Base-by-base conservation (phyloP, 805 yeast species). In the Metschnikowia arizonensis region DNA sequence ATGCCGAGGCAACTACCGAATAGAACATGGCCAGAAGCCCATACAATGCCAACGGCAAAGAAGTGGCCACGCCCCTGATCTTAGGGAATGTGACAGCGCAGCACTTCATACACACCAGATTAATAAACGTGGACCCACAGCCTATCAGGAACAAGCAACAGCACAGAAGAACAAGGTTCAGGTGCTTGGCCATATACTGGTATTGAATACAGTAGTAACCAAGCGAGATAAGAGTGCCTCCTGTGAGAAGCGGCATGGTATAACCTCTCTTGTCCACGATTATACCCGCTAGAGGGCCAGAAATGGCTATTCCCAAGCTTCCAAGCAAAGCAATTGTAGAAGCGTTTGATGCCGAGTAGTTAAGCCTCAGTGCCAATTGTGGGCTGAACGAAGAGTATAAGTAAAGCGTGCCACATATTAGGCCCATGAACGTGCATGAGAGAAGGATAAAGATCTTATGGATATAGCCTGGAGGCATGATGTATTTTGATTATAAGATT, bases 341-440 rank as follows among this genome's bases (percentile, higher is more conserved):
- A 4, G 85, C 71, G 43, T 82, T 76, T 0, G 86, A 72, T 2
- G 86, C 88, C 1, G 78, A 59, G 53, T 86, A 78, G 17, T 65
- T 64, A 43, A 86, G 71, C 42, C 72, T 70, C 24, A 62, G 62
- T 1, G 89, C 86, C 44, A 85, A 70, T 59, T 86, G 93, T 0
- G 95, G 91, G 31, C 88, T 83, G 60, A 80, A 86, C 0, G 88
- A 86, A 7, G 87, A 81, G 63, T 81, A 86, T 37, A 85, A 66
- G 62, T 86, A 86, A 55, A 84, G 67, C 1, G 93, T 86, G 1
- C 95, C 95, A 54, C 87, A 79, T 14, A 76, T 76, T 39, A 82
- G 61, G 10, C 84, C 85, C 52, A 68, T 43, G 59, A 54, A 56
- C 17, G 65, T 61, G 48, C 62, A 58, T 39, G 60, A 52, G 23